Conservation (phyloP, 805 yeast genomes). For the Metschnikowia similis region DNA sequence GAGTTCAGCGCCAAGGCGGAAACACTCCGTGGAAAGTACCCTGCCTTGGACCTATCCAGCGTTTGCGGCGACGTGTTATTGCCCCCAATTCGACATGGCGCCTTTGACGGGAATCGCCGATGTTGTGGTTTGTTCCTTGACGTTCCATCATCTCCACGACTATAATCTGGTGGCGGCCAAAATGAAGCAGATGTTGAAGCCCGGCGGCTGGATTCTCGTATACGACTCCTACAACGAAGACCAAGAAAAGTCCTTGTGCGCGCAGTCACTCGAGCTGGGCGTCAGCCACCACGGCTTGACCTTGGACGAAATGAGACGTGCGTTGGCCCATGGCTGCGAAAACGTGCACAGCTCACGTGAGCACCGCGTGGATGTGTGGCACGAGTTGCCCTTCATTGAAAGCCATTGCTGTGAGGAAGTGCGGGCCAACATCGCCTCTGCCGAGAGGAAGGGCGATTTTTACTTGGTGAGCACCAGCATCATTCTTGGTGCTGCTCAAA, state of each 20-base stretch:
- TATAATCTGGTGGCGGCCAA: conserved; percentile 26
- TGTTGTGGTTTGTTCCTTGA: conserved; percentile 31
- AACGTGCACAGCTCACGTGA: conserved; percentile 23
- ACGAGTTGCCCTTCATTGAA: conserved; percentile 19
- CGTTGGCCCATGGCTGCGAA: conserved; percentile 4
- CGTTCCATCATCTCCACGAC: conserved; percentile 38
- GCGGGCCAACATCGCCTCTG: conserved; percentile 11
- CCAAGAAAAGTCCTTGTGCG: background rate
- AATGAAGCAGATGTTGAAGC: conserved; percentile 29
- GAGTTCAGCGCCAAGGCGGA: conserved; percentile 11
- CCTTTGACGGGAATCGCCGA: conserved; percentile 18
- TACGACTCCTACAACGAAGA: conserved; percentile 37
- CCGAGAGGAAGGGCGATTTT: conserved; percentile 7
- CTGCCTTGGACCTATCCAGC: conserved; percentile 14
- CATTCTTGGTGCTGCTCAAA: conserved; percentile 28
- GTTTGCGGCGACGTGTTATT: conserved; percentile 25
- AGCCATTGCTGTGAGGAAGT: conserved; percentile 20
- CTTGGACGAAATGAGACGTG: background rate
- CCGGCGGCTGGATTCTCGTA: conserved; percentile 32
- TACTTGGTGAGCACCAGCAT: conserved; percentile 18
- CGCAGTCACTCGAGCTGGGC: background rate
- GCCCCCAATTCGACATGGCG: conserved; percentile 7
- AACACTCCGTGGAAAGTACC: background rate
- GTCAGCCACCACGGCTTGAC: conserved; percentile 8
- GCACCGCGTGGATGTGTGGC: conserved; percentile 21